Conservation (phyloP, 169 alveolate genomes). For the Neospora caninum region DNA sequence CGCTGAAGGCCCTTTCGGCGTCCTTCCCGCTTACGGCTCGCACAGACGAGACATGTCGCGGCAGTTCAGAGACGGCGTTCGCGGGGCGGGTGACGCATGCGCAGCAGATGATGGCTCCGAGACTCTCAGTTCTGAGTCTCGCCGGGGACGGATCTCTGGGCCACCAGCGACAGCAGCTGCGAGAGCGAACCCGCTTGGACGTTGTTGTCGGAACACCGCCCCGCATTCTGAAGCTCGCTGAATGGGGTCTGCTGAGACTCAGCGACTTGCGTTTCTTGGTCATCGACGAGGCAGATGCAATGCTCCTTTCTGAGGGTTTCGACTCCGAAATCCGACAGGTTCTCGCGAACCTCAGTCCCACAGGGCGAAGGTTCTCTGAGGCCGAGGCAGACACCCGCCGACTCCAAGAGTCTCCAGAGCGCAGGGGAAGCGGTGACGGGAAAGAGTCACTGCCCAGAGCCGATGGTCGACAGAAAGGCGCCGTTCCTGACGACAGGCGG, state of each 20-base stretch:
- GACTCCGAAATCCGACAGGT: not conserved
- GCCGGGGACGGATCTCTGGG: slow-evolving; percentile 59
- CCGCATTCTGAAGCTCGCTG: slow-evolving; percentile 33
- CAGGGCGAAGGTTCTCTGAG: not conserved
- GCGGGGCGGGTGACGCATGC: no score
- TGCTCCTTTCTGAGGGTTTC: not conserved
- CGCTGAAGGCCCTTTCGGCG: not conserved
- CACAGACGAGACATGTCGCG: not conserved
- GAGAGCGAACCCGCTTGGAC: slow-evolving; percentile 39
- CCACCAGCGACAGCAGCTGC: slow-evolving; percentile 48
- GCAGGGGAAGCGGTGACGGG: not conserved
- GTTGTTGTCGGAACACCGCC: slow-evolving; percentile 63
- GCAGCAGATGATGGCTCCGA: not conserved
- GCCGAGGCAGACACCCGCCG: not conserved
- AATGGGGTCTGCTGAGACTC: slow-evolving; percentile 38
- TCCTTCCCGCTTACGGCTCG: not conserved
- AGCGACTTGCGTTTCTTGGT: slow-evolving; percentile 41
- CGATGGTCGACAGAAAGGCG: not conserved
- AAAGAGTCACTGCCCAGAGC: not conserved
- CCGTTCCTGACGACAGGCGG: not conserved
- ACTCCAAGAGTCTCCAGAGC: not conserved
- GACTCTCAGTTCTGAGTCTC: slow-evolving; percentile 53
- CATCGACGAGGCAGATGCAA: slow-evolving; percentile 64
- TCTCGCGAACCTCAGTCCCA: not conserved
- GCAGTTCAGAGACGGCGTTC: no score